Evolutionary conservation across 1,139 yeast genomes (phyloP), one percentile per base, ranked within the genome.

Genomic region (Blastobotrys aristatus): DNA sequence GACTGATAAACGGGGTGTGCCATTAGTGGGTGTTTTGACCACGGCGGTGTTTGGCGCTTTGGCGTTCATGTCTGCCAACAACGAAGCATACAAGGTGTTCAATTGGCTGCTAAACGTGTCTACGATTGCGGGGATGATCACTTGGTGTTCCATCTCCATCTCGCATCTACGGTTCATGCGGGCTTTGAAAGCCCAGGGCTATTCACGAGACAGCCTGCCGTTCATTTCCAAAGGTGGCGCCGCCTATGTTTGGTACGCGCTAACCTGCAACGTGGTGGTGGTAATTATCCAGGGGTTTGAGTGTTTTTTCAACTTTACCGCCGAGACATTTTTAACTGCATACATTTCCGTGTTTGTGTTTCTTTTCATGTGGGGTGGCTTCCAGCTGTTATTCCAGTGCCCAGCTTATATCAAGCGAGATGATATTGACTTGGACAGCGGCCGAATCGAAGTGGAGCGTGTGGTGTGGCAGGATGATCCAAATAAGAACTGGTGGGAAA

Each of bases 51-150:
- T 76, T 64, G 73, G 78, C 0, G 60, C 74, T 49, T 58, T 77
- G 39, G 71, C 80, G 8, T 70, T 76, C 68, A 62, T 84, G 61
- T 89, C 83, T 61, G 62, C 84, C 52, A 77, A 80, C 38, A 67
- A 73, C 38, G 72, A 76, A 37, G 80, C 90, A 35, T 76, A 79
- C 16, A 77, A 75, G 16, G 95, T 84, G 14, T 73, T 87, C 57
- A 75, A 76, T 59, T 86, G 90, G 83, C 75, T 87, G 64, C 82
- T 85, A 47, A 82, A 79, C 57, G 70, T 87, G 56, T 83, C 84
- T 57, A 86, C 95, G 1, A 86, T 90, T 1, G 82, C 90, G 2
- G 92, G 85, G 65, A 70, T 86, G 56, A 77, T 86, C 59, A 85
- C 84, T 63, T 85, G 82, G 59, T 75, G 77, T 39, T 73, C 79